Base-by-base conservation (phyloP, 1,139 yeast species). In the Candida glucosophila region DNA sequence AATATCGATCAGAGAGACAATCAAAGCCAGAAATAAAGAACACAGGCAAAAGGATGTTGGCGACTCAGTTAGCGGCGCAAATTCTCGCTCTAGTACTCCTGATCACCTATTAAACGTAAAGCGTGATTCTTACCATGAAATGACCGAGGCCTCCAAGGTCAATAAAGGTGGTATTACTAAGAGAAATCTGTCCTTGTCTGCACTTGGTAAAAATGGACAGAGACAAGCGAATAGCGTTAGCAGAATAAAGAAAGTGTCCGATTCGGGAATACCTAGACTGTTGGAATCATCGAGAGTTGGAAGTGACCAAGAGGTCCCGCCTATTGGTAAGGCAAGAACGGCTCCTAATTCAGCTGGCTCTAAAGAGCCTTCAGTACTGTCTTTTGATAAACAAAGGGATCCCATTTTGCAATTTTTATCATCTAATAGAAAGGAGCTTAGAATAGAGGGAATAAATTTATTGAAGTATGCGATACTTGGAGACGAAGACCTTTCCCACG, bases 381-480 rank as follows among this genome's bases (percentile, higher is more conserved):
- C 28, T n/a, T 50, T 46, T 32, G 55, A 54, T 30, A 39, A 44
- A 19, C 48, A 47, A 18, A 38, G 39, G 6, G 67, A 60, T 28
- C 64, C 65, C 3, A 58, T 61, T 12, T 32, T 57, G 19, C 51
- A 49, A 25, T 58, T 58, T 26, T 44, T 61, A 22, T 46, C 58
- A 1, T 58, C 67, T 1, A 35, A 46, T 8, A 49, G 51, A 27
- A 41, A 44, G 3, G 49, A 45, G 6, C 33, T 48, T 20, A 39
- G 54, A 4, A 37, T 31, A 2, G 67, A 60, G 35, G 71, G 70
- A 2, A 42, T 64, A 2, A 49, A 46, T 26, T 40, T 61, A 14
- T 46, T 63, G 21, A 56, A 52, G 23, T 57, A 51, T 39, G 68
- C 70, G 2, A 50, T 64, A 4, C 43, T 57, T 25, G 56, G 54